These are phyloP conservation scores for Pythium diclinum DNA, from an alignment of 352 stramenopile genomes.

Conservation along the genomic window DNA sequence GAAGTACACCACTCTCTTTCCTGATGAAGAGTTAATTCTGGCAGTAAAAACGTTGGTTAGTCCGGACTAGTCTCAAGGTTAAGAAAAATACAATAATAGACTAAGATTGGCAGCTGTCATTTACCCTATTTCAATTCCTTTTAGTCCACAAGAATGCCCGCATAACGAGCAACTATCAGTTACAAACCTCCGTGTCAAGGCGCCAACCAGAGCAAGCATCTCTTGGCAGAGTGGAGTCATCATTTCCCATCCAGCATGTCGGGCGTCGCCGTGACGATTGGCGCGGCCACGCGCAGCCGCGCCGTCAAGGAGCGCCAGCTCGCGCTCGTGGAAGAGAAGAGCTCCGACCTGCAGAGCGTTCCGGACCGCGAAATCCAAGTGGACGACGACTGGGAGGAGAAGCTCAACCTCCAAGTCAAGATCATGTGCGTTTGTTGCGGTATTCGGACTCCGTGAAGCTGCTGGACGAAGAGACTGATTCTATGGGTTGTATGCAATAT, in stretches of 20 bases:
- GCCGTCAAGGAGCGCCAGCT: conserved; percentile 73
- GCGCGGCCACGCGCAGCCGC: conserved; percentile 34
- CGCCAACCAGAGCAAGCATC: conserved; percentile 1
- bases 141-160: too few relatives aligned
- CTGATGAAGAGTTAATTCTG: too few relatives aligned
- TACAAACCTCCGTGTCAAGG: conserved; percentile 1
- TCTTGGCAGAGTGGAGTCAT: conserved; percentile 9
- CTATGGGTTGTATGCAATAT: not conserved
- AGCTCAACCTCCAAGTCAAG: conserved; percentile 76
- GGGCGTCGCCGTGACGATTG: conserved; percentile 9
- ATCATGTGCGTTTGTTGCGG: conserved; percentile 51
- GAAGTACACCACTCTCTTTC: too few relatives aligned
- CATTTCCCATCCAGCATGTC: conserved; percentile 13
- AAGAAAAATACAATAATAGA: too few relatives aligned
- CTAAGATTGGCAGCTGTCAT: too few relatives aligned
- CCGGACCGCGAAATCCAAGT: conserved; percentile 59
- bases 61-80: too few relatives aligned
- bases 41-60: too few relatives aligned
- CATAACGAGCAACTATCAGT: not conserved
- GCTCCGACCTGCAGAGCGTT: conserved; percentile 40
- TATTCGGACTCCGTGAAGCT: not conserved
- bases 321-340: conserved; percentile 48
- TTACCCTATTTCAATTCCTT: too few relatives aligned
- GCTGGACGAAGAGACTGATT: not conserved
- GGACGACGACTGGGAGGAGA: conserved; percentile 79